These are phyloP conservation scores for Sugiyamaella smithiae DNA, from an alignment of 805 yeast species.

Conservation along the genomic window DNA sequence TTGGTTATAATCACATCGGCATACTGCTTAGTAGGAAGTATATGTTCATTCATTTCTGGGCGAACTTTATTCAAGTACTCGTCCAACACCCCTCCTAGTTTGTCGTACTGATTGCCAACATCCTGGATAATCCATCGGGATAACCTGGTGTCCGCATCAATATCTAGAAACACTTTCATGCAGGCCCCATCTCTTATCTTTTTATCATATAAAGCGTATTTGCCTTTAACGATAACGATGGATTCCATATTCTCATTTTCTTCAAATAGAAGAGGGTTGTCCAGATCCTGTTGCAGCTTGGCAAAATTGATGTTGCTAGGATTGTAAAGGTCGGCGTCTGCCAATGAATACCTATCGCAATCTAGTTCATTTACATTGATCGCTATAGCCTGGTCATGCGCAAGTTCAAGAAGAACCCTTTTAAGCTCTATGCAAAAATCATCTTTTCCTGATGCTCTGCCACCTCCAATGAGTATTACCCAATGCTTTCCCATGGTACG, in stretches of 20 bases:
- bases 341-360: constrained; percentile 40
- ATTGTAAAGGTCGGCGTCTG: constrained; percentile 20
- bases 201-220: constrained; percentile 71
- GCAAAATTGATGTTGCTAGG: constrained; percentile 38
- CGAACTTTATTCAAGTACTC: constrained; percentile 56
- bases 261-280: background rate
- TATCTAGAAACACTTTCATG: constrained; percentile 71
- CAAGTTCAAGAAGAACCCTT: constrained; percentile 30
- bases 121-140: constrained; percentile 59
- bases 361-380: constrained; percentile 37
- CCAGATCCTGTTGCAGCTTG: constrained; percentile 24
- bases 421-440: constrained; percentile 37
- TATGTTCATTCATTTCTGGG: constrained; percentile 63
- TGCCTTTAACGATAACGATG: constrained; percentile 62
- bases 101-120: constrained; percentile 24
- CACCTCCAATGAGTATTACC: constrained; percentile 57
- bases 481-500: constrained; percentile 16
- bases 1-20: constrained; percentile 76
- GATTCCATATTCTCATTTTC: background rate
- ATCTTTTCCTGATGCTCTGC: constrained; percentile 57
- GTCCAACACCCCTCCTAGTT: constrained; percentile 35
- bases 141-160: constrained; percentile 81
- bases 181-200: constrained; percentile 54
- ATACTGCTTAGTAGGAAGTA: constrained; percentile 58
- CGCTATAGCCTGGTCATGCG: constrained; percentile 28